Percentiles rank a stretch among this genome's conserved stretches.
Evolutionary conservation across 495 filamentous ascomycete species (phyloP).

Genomic region (Hypoxylon cercidicola): DNA sequence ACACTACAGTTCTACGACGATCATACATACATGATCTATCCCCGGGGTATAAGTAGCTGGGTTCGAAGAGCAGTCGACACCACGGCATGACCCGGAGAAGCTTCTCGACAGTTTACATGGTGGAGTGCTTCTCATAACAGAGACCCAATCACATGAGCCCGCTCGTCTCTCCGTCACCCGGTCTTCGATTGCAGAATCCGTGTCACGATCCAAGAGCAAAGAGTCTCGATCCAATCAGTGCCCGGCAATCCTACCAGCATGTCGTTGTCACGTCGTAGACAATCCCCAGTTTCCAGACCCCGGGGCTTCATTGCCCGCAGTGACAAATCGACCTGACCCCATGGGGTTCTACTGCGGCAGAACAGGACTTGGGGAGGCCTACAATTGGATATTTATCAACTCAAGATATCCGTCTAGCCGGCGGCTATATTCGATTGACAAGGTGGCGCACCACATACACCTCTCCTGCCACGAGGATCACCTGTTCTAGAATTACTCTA

Average conservation of each 20-base stretch:
- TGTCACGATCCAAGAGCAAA: conserved; percentile 17
- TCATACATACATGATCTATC: conserved; percentile 4
- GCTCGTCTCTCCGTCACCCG: conserved; percentile 4
- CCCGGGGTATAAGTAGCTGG: conserved; percentile 18
- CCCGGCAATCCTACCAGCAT: conserved; percentile 5
- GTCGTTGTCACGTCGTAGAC: conserved; percentile 1
- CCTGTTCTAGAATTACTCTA: neutral
- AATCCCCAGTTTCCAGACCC: neutral
- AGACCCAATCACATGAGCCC: conserved; percentile 8
- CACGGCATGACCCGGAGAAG: conserved; percentile 8
- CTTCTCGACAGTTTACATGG: conserved; percentile 13
- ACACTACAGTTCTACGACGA: conserved; percentile 6
- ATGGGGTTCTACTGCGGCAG: conserved; percentile 29
- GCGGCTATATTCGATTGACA: conserved; percentile 35
- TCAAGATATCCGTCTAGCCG: conserved; percentile 32
- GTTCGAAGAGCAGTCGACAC: neutral
- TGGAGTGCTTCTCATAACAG: conserved; percentile 23
- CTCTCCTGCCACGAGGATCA: neutral
- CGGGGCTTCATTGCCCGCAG: conserved; percentile 29
- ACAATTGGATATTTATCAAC: conserved; percentile 9
- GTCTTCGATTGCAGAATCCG: conserved; percentile 15
- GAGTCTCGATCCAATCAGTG: conserved; percentile 8
- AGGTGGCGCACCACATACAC: neutral
- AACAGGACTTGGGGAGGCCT: neutral
- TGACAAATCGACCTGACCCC: conserved; percentile 11